Conservation (phyloP, 225 moss, liverwort and hornwort genomes). For the Takakia lepidozioides region DNA sequence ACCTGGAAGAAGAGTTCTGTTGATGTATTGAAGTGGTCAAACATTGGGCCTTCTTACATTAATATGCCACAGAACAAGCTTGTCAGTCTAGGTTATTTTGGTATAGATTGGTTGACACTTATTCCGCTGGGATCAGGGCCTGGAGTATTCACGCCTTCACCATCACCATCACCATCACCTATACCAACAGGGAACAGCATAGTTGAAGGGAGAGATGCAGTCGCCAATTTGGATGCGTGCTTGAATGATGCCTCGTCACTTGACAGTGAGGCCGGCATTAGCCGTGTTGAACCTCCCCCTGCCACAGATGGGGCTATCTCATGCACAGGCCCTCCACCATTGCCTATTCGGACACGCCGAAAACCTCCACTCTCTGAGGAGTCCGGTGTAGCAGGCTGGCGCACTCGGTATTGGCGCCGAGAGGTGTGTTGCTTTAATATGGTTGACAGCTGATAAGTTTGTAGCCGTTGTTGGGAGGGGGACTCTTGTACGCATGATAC, state of each 20-base stretch:
- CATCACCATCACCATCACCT: slow-evolving; percentile 18
- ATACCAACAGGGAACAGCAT: slow-evolving; percentile 23
- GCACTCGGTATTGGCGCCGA: slow-evolving; percentile 46
- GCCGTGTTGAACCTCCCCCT: slow-evolving; percentile 16
- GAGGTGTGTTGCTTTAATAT: too few relatives aligned
- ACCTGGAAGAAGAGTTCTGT: too few relatives aligned
- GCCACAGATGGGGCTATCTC: slow-evolving; percentile 22
- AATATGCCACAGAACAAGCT: too few relatives aligned
- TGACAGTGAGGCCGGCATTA: slow-evolving; percentile 18
- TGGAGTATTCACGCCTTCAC: background rate
- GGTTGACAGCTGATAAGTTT: too few relatives aligned
- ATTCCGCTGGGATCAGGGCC: too few relatives aligned
- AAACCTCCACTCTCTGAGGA: slow-evolving; percentile 40
- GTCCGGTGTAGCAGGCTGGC: slow-evolving; percentile 43
- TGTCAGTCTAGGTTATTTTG: too few relatives aligned
- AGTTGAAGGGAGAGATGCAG: slow-evolving; percentile 19
- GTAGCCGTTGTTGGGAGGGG: too few relatives aligned
- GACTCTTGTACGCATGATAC: too few relatives aligned
- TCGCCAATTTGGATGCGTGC: slow-evolving; percentile 17
- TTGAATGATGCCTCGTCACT: slow-evolving; percentile 34
- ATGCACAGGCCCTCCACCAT: slow-evolving; percentile 2
- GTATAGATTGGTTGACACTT: too few relatives aligned
- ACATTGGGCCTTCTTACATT: too few relatives aligned
- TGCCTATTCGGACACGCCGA: slow-evolving; percentile 21
- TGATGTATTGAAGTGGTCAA: too few relatives aligned